phyloP scores from a whole-genome alignment of 2,329 filamentous ascomycete genomes.

The Hypoxylon sp. region DNA sequence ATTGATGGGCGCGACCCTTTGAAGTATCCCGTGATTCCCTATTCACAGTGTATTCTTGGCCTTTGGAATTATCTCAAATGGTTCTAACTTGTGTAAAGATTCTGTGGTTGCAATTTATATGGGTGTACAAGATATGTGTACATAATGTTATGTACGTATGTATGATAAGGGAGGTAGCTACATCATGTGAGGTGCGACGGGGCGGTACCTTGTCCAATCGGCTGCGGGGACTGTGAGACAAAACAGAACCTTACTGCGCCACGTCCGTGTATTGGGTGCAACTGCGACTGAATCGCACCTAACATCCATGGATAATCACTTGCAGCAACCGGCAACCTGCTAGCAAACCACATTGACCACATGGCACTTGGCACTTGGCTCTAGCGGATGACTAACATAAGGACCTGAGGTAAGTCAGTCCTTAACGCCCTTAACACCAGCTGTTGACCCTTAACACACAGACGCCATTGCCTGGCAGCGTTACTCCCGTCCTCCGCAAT shows the following conservation, averaged over 20 bases:
- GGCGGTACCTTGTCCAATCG: slow-evolving; percentile 1
- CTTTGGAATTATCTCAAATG: too few species aligned
- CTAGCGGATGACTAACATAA: background rate
- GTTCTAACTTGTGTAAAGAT: too few species aligned
- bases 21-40: background rate
- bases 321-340: background rate
- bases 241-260: background rate
- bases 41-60: background rate
- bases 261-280: background rate
- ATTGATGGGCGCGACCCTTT: background rate
- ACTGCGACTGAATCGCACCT: background rate
- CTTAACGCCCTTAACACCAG: too few species aligned
- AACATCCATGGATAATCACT: background rate
- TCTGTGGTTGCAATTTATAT: too few species aligned
- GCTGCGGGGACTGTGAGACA: background rate
- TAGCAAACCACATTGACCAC: background rate
- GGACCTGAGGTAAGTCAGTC: too few species aligned
- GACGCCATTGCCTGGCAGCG: background rate
- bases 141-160: too few species aligned
- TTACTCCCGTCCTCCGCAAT: slow-evolving; percentile 6
- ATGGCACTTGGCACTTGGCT: background rate
- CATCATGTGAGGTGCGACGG: background rate
- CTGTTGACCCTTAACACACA: background rate
- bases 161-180: background rate
- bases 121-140: too few species aligned